phyloP scores from a whole-genome alignment of 1,284 basidiomycete species.

The Trametes hirsuta region DNA sequence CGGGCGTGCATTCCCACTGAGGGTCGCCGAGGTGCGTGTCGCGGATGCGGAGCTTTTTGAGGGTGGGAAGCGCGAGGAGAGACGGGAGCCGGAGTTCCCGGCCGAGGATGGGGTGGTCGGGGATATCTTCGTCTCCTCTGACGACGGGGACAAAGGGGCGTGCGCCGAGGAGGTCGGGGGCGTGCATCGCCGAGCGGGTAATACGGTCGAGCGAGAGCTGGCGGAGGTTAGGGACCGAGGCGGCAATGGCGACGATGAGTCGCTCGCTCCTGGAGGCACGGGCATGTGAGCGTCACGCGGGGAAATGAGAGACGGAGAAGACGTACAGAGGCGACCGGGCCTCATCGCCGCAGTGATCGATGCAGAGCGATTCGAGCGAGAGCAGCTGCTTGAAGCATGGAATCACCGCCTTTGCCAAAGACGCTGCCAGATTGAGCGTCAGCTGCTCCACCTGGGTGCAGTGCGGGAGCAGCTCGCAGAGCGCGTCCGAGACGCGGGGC shows the following conservation, averaged over 20 bases:
- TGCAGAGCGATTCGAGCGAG: slow-evolving; percentile 51
- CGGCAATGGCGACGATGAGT: slow-evolving; percentile 69
- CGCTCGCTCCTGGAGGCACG: slow-evolving; percentile 63
- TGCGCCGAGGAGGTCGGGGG: slow-evolving; percentile 53
- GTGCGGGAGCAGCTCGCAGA: slow-evolving; percentile 52
- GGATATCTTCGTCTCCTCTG: slow-evolving; percentile 59
- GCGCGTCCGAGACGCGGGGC: slow-evolving; percentile 43
- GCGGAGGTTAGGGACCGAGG: slow-evolving; percentile 56
- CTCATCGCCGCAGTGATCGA: slow-evolving; percentile 59
- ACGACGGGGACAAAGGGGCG: slow-evolving; percentile 63
- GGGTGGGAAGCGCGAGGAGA: slow-evolving; percentile 61
- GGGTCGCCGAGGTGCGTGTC: slow-evolving; percentile 73
- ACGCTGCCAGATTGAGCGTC: slow-evolving; percentile 54
- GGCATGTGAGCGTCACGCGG: slow-evolving; percentile 22
- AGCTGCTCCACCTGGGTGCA: slow-evolving; percentile 55
- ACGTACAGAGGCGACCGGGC: slow-evolving; percentile 61
- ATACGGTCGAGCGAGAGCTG: slow-evolving; percentile 64
- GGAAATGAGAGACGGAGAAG: slow-evolving; percentile 8
- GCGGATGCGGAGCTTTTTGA: slow-evolving; percentile 63
- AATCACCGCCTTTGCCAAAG: slow-evolving; percentile 53
- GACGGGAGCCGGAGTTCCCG: slow-evolving; percentile 63
- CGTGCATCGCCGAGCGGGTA: slow-evolving; percentile 64
- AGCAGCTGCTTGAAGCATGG: slow-evolving; percentile 54
- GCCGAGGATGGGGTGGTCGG: slow-evolving; percentile 57
- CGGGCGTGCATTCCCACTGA: slow-evolving; percentile 52